A percentile compares a stretch with the other conserved stretches of the same genome.
Evolutionary conservation across 1,139 yeast genomes (phyloP).

Genomic region (Protomyces inouyei): DNA sequence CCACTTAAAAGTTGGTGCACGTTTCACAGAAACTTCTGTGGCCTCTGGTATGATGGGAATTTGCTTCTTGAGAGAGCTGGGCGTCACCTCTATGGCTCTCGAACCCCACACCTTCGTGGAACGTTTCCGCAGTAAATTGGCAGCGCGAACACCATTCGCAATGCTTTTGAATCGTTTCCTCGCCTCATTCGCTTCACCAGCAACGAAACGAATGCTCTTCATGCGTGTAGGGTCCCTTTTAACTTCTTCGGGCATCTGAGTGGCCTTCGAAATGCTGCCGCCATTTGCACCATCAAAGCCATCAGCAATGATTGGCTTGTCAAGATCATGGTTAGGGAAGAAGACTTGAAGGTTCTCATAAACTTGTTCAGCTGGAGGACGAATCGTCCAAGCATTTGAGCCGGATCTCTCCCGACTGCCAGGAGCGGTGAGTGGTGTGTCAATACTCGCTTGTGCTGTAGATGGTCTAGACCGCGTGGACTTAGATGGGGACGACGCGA

Average conservation of each 20-base stretch:
- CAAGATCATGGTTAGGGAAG: constrained; percentile 89
- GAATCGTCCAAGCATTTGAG: constrained; percentile 48
- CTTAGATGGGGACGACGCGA: not conserved
- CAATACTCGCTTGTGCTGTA: not conserved
- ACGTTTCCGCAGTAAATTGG: constrained; percentile 37
- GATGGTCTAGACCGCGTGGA: not conserved
- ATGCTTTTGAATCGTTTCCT: constrained; percentile 43
- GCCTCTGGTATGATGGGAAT: not conserved
- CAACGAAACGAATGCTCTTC: constrained; percentile 87
- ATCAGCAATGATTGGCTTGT: constrained; percentile 83
- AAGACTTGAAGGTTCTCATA: constrained; percentile 85
- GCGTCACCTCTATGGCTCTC: constrained; percentile 82
- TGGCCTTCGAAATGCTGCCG: not conserved
- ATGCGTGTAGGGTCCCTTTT: constrained; percentile 44
- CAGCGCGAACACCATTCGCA: constrained; percentile 33
- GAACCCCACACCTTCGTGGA: constrained; percentile 99
- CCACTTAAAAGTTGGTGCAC: constrained; percentile 63
- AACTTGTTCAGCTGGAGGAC: constrained; percentile 93
- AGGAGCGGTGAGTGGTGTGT: not conserved
- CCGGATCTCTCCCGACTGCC: not conserved
- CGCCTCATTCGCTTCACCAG: constrained; percentile 77
- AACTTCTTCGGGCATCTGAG: not conserved
- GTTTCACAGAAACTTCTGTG: not conserved
- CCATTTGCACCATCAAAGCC: constrained; percentile 41
- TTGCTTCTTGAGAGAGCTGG: constrained; percentile 45